These are phyloP conservation scores for Incumbomyces delicatus DNA, from an alignment of 2,329 filamentous ascomycete genomes.

Conservation along the genomic window DNA sequence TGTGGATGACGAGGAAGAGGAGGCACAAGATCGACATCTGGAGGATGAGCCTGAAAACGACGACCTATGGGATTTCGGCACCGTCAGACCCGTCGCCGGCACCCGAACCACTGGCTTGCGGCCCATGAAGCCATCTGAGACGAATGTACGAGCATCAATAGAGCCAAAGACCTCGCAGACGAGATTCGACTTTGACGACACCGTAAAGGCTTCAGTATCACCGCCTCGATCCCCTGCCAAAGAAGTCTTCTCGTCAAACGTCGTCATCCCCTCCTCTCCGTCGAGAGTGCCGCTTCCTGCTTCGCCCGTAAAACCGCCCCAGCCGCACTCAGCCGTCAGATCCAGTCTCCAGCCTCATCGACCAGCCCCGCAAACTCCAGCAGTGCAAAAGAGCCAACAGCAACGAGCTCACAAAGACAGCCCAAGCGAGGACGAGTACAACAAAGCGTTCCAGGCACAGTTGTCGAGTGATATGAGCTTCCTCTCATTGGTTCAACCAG, in stretches of 20 bases:
- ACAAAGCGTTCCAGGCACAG: slow-evolving; percentile 32
- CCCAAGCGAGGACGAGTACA: slow-evolving; percentile 31
- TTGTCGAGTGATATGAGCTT: slow-evolving; percentile 33
- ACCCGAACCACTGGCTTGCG: slow-evolving; percentile 55
- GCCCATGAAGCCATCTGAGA: slow-evolving; percentile 69
- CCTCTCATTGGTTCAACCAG: slow-evolving; percentile 26
- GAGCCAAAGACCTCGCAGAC: slow-evolving; percentile 37
- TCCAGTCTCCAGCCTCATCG: slow-evolving; percentile 20
- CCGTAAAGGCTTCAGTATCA: slow-evolving; percentile 40
- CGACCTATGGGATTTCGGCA: slow-evolving; percentile 98
- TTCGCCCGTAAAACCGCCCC: slow-evolving; percentile 48
- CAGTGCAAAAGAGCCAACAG: slow-evolving; percentile 34
- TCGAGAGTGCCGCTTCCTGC: slow-evolving; percentile 52
- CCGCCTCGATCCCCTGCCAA: slow-evolving; percentile 51
- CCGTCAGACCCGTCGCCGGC: slow-evolving; percentile 69
- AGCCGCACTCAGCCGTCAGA: slow-evolving; percentile 37
- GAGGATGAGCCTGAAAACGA: slow-evolving; percentile 53
- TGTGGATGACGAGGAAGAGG: slow-evolving; percentile 55
- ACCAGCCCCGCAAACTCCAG: slow-evolving; percentile 38
- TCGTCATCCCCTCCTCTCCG: slow-evolving; percentile 39
- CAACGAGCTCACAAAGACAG: slow-evolving; percentile 26
- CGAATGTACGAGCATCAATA: slow-evolving; percentile 59
- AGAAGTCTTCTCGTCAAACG: slow-evolving; percentile 30
- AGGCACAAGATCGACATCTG: slow-evolving; percentile 29
- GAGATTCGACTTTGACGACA: slow-evolving; percentile 27